Evolutionary conservation across 805 yeast genomes (phyloP).

Genomic region (Metschnikowia baotianmanensis): DNA sequence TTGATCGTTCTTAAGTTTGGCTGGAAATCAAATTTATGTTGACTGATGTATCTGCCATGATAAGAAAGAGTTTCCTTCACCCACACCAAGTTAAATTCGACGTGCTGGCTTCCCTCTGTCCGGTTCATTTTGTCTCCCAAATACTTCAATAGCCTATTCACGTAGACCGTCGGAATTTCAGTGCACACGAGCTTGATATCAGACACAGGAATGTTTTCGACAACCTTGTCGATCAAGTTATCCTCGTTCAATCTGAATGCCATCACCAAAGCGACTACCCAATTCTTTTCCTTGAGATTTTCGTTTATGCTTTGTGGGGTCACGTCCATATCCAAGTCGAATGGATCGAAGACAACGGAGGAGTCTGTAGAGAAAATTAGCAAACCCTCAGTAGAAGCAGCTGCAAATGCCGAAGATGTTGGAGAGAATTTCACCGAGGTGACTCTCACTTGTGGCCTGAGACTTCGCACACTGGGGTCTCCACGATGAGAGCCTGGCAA

Average conservation of each 20-base stretch:
- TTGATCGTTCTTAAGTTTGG: slow-evolving; percentile 68
- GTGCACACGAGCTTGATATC: slow-evolving; percentile 66
- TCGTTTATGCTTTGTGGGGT: slow-evolving; percentile 76
- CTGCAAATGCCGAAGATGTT: slow-evolving; percentile 85
- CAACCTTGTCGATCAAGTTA: slow-evolving; percentile 67
- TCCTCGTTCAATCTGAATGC: slow-evolving; percentile 87
- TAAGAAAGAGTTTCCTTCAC: slow-evolving; percentile 59
- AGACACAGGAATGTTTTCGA: slow-evolving; percentile 66
- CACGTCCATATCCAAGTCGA: slow-evolving; percentile 87
- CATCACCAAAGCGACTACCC: slow-evolving; percentile 82
- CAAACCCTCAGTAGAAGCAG: slow-evolving; percentile 93
- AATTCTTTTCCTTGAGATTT: slow-evolving; percentile 56
- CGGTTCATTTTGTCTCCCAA: slow-evolving; percentile 59
- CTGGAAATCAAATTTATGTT: slow-evolving; percentile 59
- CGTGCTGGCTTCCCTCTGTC: slow-evolving; percentile 62
- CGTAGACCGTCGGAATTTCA: slow-evolving; percentile 76
- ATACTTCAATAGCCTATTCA: slow-evolving; percentile 63
- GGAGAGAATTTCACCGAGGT: slow-evolving; percentile 82
- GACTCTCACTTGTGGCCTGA: slow-evolving; percentile 81
- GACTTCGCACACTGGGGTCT: slow-evolving; percentile 72
- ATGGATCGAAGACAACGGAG: slow-evolving; percentile 80
- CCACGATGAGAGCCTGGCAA: slow-evolving; percentile 84
- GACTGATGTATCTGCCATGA: slow-evolving; percentile 75
- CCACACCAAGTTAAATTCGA: slow-evolving; percentile 86
- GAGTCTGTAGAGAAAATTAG: slow-evolving; percentile 79